These are phyloP conservation scores for Setaria italica DNA, from an alignment of 202 grass and related monocot genomes.

Conservation along the genomic window DNA sequence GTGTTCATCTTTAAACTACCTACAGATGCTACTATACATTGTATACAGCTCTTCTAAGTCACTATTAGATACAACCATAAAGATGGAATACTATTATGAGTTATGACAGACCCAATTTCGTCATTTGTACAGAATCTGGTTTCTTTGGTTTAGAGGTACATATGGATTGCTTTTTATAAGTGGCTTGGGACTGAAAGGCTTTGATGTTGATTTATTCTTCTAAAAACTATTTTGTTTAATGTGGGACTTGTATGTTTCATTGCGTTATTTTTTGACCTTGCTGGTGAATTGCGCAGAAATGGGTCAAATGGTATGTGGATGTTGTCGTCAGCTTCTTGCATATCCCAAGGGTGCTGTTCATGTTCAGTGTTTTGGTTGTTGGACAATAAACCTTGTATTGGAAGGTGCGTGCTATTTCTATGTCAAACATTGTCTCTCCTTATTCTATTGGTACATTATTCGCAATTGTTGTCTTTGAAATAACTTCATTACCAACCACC, in stretches of 20 bases:
- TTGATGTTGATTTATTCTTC: not conserved
- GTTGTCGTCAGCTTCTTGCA: constrained; percentile 64
- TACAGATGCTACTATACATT: not conserved
- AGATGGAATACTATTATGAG: too few relatives aligned
- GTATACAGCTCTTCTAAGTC: not conserved
- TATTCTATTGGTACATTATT: constrained; percentile 11
- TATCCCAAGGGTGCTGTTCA: constrained; percentile 61
- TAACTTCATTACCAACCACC: not conserved
- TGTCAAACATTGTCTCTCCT: not conserved
- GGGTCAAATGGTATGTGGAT: constrained; percentile 75
- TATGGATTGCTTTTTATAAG: too few relatives aligned
- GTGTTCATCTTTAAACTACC: constrained; percentile 24
- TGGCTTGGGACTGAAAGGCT: too few relatives aligned
- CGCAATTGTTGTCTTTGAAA: constrained; percentile 8
- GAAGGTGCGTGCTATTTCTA: constrained; percentile 60
- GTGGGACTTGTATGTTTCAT: not conserved
- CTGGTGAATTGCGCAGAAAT: constrained; percentile 64
- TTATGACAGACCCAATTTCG: too few relatives aligned
- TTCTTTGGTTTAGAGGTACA: too few relatives aligned
- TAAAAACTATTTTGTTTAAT: not conserved
- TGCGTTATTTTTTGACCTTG: constrained; percentile 26
- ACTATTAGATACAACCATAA: constrained; percentile 17
- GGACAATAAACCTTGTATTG: constrained; percentile 72
- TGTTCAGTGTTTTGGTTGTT: constrained; percentile 70
- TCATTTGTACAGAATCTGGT: too few relatives aligned